Conservation (phyloP, 768 basidiomycete species). For the Panaeolus cyanescens region DNA sequence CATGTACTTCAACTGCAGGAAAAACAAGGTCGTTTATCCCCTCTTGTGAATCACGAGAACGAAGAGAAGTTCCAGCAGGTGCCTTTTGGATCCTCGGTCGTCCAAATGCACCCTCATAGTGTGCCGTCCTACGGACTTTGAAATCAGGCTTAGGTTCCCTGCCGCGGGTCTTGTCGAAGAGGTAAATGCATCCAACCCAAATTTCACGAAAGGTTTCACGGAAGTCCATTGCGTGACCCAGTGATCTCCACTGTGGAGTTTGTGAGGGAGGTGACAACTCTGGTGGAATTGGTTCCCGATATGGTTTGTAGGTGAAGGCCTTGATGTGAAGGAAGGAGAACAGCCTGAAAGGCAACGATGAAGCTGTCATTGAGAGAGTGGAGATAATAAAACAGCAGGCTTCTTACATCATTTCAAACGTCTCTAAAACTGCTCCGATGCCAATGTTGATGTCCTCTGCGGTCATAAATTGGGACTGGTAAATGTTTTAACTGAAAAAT, state of each 20-base stretch:
- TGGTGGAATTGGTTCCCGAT: slow-evolving; percentile 35
- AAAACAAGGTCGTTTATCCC: slow-evolving; percentile 14
- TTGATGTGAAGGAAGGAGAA: slow-evolving; percentile 73
- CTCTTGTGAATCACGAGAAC: slow-evolving; percentile 5
- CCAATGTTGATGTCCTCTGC: slow-evolving; percentile 75
- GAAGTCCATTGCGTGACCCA: slow-evolving; percentile 69
- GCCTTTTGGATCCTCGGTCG: slow-evolving; percentile 26
- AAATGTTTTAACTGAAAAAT: background rate
- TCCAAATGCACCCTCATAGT: slow-evolving; percentile 49
- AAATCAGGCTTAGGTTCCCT: slow-evolving; percentile 53
- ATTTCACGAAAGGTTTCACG: slow-evolving; percentile 69
- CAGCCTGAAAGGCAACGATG: slow-evolving; percentile 35
- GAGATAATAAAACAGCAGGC: background rate
- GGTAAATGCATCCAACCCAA: slow-evolving; percentile 57
- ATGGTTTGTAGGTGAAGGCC: slow-evolving; percentile 72
- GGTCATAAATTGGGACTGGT: slow-evolving; percentile 69
- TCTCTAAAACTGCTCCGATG: slow-evolving; percentile 66
- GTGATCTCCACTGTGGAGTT: slow-evolving; percentile 58
- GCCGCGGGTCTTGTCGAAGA: slow-evolving; percentile 53
- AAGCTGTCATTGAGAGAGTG: slow-evolving; percentile 8
- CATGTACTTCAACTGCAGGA: slow-evolving; percentile 37
- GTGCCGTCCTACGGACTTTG: slow-evolving; percentile 40
- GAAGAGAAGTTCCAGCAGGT: background rate
- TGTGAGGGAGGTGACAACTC: slow-evolving; percentile 29
- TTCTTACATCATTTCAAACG: slow-evolving; percentile 75